Conservation (phyloP, 202 grass and related monocot genomes). For the Panicum hallii region DNA sequence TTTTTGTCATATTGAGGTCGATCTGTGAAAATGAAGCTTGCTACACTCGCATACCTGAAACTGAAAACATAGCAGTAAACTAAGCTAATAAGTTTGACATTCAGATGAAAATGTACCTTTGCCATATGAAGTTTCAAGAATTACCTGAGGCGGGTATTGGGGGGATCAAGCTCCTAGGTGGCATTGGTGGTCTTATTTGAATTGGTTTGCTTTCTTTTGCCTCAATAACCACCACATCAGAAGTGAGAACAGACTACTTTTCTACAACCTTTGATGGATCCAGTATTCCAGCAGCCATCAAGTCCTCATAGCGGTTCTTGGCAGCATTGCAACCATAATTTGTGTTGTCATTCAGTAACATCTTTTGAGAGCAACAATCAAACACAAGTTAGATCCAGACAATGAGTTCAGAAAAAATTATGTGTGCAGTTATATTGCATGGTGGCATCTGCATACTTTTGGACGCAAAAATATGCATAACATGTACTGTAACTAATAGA, state of each 20-base stretch:
- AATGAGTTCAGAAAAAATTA: conserved; percentile 5
- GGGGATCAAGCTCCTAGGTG: conserved; percentile 62
- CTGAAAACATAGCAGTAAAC: conserved; percentile 46
- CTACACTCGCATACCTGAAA: conserved; percentile 65
- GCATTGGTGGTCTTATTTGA: conserved; percentile 57
- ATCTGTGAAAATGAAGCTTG: neutral
- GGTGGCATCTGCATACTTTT: neutral
- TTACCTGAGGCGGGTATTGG: conserved; percentile 56
- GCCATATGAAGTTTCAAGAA: neutral
- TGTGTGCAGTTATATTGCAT: neutral
- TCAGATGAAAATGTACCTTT: conserved; percentile 17
- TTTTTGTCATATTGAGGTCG: neutral
- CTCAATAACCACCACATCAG: conserved; percentile 84
- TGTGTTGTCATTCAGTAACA: conserved; percentile 59
- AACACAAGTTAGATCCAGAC: conserved; percentile 37
- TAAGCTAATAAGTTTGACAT: conserved; percentile 10
- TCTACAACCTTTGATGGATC: conserved; percentile 82
- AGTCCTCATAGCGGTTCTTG: conserved; percentile 77
- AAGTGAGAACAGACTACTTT: conserved; percentile 72
- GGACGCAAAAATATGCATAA: neutral
- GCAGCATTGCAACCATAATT: conserved; percentile 95
- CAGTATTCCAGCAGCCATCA: conserved; percentile 83
- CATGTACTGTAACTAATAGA: neutral
- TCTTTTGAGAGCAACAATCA: conserved; percentile 48
- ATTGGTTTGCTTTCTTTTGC: conserved; percentile 63